A percentile compares a stretch with the other conserved stretches of the same genome.
These are phyloP conservation scores for Abrus precatorius DNA, from an alignment of 306 rosid species.

Conservation along the genomic window DNA sequence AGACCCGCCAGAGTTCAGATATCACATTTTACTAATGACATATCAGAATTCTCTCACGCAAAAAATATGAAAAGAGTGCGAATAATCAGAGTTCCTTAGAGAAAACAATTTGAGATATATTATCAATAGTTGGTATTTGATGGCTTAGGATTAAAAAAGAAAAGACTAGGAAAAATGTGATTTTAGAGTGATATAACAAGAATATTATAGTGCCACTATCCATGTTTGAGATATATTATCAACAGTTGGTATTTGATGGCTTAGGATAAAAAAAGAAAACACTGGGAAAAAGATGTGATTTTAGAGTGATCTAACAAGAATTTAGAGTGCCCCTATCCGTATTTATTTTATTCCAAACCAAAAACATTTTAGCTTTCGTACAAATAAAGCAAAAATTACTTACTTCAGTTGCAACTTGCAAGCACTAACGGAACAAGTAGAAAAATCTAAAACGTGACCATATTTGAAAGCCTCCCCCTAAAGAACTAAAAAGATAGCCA, in stretches of 20 bases:
- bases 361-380: constrained; percentile 26
- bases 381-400: constrained; percentile 38
- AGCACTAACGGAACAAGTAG: constrained; percentile 23
- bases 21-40: constrained; percentile 26
- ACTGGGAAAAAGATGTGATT: constrained; percentile 5
- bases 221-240: constrained; percentile 8
- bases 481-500: background rate
- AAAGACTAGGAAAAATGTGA: constrained; percentile 11
- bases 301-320: background rate
- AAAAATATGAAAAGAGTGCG: constrained; percentile 23
- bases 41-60: constrained; percentile 5
- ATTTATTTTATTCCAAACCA: background rate
- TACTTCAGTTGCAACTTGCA: constrained; percentile 35
- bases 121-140: background rate
- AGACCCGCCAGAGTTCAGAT: constrained; percentile 17
- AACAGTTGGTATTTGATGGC: background rate
- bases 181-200: background rate
- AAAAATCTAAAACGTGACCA: constrained; percentile 44
- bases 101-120: constrained; percentile 15
- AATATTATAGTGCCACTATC: background rate
- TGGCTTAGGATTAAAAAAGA: constrained; percentile 2
- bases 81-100: constrained; percentile 2
- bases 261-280: constrained; percentile 9
- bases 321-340: background rate
- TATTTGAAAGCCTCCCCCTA: constrained; percentile 24